Percentiles rank a stretch among this genome's conserved stretches.
Evolutionary conservation across 2,329 filamentous ascomycete species (phyloP).

Genomic region (Talaromyces sp.): DNA sequence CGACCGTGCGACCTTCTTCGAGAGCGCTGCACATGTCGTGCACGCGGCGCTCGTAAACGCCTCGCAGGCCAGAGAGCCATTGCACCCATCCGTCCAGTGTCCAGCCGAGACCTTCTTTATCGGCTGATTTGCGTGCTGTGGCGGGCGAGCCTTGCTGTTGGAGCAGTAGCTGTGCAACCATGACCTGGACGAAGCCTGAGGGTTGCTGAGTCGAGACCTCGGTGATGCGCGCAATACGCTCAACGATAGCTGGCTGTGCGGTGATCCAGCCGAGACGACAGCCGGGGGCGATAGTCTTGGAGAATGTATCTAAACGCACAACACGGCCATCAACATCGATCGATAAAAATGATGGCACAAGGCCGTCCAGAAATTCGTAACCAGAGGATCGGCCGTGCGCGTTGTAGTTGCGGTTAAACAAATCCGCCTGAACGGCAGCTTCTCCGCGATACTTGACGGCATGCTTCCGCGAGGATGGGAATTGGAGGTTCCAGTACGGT

Average conservation of each 20-base stretch:
- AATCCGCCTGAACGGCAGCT: slow-evolving; percentile 24
- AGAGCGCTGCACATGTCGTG: slow-evolving; percentile 70
- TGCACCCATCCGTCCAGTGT: slow-evolving; percentile 81
- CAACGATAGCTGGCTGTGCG: slow-evolving; percentile 72
- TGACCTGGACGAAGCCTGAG: slow-evolving; percentile 81
- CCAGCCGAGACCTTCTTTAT: slow-evolving; percentile 63
- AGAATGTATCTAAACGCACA: slow-evolving; percentile 87
- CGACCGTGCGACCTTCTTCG: slow-evolving; percentile 62
- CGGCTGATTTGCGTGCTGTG: slow-evolving; percentile 45
- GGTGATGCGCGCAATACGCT: slow-evolving; percentile 69
- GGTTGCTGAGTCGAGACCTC: slow-evolving; percentile 79
- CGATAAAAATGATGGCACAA: slow-evolving; percentile 77
- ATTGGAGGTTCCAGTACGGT: slow-evolving; percentile 94
- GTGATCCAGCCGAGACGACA: slow-evolving; percentile 90
- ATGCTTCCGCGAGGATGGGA: slow-evolving; percentile 62
- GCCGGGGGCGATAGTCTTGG: slow-evolving; percentile 86
- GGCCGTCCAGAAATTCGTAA: slow-evolving; percentile 74
- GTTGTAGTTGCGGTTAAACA: slow-evolving; percentile 40
- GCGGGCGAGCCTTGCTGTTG: slow-evolving; percentile 56
- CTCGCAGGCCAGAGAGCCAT: slow-evolving; percentile 82
- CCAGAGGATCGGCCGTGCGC: slow-evolving; percentile 56
- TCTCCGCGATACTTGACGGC: slow-evolving; percentile 30
- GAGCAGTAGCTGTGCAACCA: slow-evolving; percentile 74
- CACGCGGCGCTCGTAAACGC: slow-evolving; percentile 83
- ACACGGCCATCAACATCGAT: slow-evolving; percentile 84